Base-by-base conservation (phyloP, 2,329 filamentous ascomycete species). In the Clarireedia monteithiana region DNA sequence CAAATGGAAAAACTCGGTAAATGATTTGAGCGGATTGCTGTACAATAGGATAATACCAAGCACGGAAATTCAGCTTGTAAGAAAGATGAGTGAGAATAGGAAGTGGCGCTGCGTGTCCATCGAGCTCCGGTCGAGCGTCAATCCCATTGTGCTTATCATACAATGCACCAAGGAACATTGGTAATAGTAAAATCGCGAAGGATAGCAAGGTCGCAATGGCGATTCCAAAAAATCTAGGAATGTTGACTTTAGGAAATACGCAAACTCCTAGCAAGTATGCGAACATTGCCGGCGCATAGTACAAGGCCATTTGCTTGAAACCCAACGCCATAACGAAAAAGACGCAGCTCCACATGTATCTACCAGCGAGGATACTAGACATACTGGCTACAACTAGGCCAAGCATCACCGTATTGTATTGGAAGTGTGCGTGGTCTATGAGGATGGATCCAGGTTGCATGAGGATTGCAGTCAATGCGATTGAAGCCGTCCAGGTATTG, bases 221-320 rank as follows among this genome's bases (percentile, higher is more conserved):
- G 60, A 97, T 92, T 6, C 81, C 81, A 4, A 94, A 62, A 24
- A 97, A 81, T 3, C 90, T 83, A 0, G 78, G 69, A 2, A 85
- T 64, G 55, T 86, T 85, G 65, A 91, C 72, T 10, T 77, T 77
- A 0, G 91, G 91, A 60, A 85, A 86, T n/a, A 95, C 65, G 68
- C 91, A 96, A 66, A 85, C 84, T 7, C 92, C 94, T 0, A 97
- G 76, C 2, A 99, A 83, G 67, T 91, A 99, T 34, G 90, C 87
- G 70, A 97, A 97, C 56, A 97, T 85, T 20, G 86, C 85, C 14
- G 95, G 91, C 3, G 95, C 91, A 71, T 96, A 99, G 74, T 97
- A 99, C 15, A 99, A 78, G 1, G 92, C 92, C 95, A 99, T 99
- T 72, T 99, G 94, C 76, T 99, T 99, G 78, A 97, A 99, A 5